Evolutionary conservation across 116 monocot genomes (phyloP).

Genomic region (Cymodocea nodosa): DNA sequence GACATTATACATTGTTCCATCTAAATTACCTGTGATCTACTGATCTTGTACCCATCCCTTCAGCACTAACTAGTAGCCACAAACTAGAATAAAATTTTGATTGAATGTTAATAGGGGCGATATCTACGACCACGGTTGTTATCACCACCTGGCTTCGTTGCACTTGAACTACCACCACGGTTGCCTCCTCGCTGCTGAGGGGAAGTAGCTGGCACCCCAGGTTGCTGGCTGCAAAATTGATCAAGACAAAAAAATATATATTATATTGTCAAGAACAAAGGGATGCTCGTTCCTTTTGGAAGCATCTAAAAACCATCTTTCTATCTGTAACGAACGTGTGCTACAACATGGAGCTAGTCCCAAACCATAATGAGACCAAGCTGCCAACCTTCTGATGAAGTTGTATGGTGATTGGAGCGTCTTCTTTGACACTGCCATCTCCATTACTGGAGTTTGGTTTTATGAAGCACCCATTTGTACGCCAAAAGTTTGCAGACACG

Average conservation of each 20-base stretch:
- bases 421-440: too few relatives aligned
- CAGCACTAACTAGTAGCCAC: too few relatives aligned
- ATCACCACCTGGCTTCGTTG: slow-evolving; percentile 8
- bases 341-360: background rate
- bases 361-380: background rate
- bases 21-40: too few relatives aligned
- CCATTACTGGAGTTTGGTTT: background rate
- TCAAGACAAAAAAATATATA: background rate
- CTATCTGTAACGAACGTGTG: background rate
- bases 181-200: slow-evolving; percentile 3
- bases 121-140: slow-evolving; percentile 19
- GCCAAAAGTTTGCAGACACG: background rate
- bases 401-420: background rate
- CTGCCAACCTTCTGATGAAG: background rate
- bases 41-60: too few relatives aligned
- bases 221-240: slow-evolving; percentile 32
- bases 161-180: slow-evolving; percentile 10
- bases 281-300: background rate
- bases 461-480: background rate
- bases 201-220: slow-evolving; percentile 16
- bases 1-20: too few relatives aligned
- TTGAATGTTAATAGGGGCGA: slow-evolving; percentile 26
- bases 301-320: background rate
- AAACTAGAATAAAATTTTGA: background rate
- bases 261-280: too few relatives aligned